Evolutionary conservation across 768 basidiomycete species (phyloP), one percentile per base, ranked within the genome.

Genomic region (Lactarius hengduanensis): DNA sequence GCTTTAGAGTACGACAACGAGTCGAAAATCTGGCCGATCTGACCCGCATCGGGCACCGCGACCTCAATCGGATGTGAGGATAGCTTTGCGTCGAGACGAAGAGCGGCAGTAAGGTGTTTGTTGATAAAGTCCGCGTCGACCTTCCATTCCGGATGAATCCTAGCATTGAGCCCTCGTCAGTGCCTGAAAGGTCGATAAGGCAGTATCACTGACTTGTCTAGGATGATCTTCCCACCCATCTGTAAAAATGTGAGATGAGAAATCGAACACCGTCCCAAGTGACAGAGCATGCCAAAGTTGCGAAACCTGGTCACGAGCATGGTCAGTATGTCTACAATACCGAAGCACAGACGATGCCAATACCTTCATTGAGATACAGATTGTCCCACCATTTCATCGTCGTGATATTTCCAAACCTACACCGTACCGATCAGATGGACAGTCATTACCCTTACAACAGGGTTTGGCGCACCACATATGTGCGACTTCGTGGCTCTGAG

Each of bases 361-460:
- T 93, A 84, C 86, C 89, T 83, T 92, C 90, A 68, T 91, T 92
- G 64, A 92, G 77, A 76, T 91, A 91, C 57, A 93, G 80, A 75
- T 91, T 88, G 68, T 91, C 86, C 91, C 92, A 94, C 92, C 92
- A 94, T 72, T 86, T 85, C 94, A 96, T 95, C 0, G 94, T 96
- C 6, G 92, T 90, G 71, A 97, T 90, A 74, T 96, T 89, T 30
- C 94, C 95, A 71, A 96, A 96, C 92, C 92, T 81, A 47, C 71
- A 15, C 54, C 69, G 18, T 5, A 7, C 28, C 26, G 22, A 56
- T 26, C 50, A 53, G 26, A 26, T 26, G 26, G 26, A 60, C 9
- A 41, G 30, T 4, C 56, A 32, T 36, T 4, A 22, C 32, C 2
- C 59, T 30, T n/a, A 26, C 45, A 16, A 65, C 8, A 20, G 20